Evolutionary conservation across 306 rosid species (phyloP).

Genomic region (Gleditsia sinensis): DNA sequence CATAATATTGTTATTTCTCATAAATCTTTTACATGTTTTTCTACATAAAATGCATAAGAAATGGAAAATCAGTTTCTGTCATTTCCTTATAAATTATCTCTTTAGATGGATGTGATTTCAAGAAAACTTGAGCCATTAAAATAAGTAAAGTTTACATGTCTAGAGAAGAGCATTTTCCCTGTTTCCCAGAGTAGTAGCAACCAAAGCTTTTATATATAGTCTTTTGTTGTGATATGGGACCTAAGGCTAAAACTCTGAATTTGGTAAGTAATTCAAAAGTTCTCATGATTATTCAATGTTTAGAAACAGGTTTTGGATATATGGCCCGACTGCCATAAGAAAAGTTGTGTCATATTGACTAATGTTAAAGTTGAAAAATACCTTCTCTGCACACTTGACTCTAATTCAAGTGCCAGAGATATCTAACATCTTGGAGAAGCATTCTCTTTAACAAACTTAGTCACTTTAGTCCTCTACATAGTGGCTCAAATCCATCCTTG

Average conservation of each 20-base stretch:
- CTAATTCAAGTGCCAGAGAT: background rate
- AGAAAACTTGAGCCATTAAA: constrained; percentile 11
- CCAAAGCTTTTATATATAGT: background rate
- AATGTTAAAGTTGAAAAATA: background rate
- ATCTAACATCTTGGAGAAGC: background rate
- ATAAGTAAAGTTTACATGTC: background rate
- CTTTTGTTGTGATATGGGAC: background rate
- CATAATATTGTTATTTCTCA: constrained; percentile 24
- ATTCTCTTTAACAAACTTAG: background rate
- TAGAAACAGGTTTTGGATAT: background rate
- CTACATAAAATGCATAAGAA: constrained; percentile 12
- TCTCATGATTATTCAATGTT: background rate
- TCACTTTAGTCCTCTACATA: background rate
- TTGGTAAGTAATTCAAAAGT: background rate
- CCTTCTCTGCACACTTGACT: background rate
- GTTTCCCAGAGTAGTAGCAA: background rate
- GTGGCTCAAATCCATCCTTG: background rate
- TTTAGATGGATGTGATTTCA: constrained; percentile 7
- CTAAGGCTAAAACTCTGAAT: background rate
- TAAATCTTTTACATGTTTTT: constrained; percentile 1
- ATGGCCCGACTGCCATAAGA: background rate
- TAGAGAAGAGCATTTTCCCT: background rate
- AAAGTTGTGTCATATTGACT: background rate
- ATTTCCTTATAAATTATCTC: background rate
- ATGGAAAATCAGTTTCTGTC: constrained; percentile 1